These are phyloP conservation scores for Candida railenensis DNA, from an alignment of 805 yeast genomes.

Conservation along the genomic window DNA sequence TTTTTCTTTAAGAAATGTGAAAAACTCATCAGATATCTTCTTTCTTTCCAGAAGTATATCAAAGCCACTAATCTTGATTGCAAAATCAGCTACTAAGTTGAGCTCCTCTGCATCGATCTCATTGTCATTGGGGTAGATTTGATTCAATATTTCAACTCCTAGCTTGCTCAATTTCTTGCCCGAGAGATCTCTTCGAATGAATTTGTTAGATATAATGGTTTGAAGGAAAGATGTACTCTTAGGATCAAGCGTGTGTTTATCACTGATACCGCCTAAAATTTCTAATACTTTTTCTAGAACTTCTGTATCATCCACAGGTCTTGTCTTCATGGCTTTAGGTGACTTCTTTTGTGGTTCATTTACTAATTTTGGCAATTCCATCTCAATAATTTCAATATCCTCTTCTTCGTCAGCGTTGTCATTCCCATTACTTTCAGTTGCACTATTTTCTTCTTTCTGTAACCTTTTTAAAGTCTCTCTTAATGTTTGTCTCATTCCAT, in stretches of 20 bases:
- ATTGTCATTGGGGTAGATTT: conserved; percentile 7
- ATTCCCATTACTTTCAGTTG: background rate
- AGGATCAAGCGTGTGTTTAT: conserved; percentile 11
- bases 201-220: conserved; percentile 5
- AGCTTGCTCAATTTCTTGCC: conserved; percentile 2
- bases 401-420: conserved; percentile 13
- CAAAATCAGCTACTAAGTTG: conserved; percentile 3
- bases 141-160: conserved; percentile 8
- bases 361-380: no score
- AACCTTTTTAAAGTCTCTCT: conserved; percentile 22
- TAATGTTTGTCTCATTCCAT: conserved; percentile 25
- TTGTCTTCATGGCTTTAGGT: background rate
- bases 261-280: background rate
- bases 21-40: background rate
- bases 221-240: conserved; percentile 5
- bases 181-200: conserved; percentile 8
- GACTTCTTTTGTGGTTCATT: background rate
- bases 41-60: background rate
- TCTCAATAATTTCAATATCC: conserved; percentile 17
- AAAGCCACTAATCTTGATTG: conserved; percentile 2
- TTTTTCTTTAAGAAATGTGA: background rate
- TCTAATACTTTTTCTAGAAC: background rate
- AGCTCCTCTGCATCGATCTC: conserved; percentile 3
- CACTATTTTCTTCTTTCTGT: conserved; percentile 10
- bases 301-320: background rate